Evolutionary conservation across 306 rosid species (phyloP).

Genomic region (Acacia confusa): DNA sequence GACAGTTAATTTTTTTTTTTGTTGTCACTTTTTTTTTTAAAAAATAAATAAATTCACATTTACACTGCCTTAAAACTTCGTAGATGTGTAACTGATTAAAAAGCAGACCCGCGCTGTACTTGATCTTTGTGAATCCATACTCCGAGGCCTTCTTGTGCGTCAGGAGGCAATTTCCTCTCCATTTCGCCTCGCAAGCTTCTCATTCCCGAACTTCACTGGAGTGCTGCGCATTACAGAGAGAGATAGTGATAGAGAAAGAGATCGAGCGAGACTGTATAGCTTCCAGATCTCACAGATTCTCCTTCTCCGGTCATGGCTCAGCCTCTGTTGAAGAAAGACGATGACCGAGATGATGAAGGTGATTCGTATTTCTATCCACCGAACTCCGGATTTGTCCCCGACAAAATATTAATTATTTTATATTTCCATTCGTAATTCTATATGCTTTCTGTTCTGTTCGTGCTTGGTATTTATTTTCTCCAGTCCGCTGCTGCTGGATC

Average conservation of each 20-base stretch:
- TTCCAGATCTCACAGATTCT: slow-evolving; percentile 55
- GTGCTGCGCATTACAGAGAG: not conserved
- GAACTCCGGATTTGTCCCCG: not conserved
- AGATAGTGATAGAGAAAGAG: slow-evolving; percentile 4
- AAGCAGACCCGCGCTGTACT: not conserved
- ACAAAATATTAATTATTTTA: not conserved
- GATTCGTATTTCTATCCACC: not conserved
- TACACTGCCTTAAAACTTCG: not conserved
- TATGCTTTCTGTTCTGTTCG: slow-evolving; percentile 18
- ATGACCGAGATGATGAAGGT: slow-evolving; percentile 99
- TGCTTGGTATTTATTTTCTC: slow-evolving; percentile 7
- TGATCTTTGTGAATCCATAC: not conserved
- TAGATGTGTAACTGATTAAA: not conserved
- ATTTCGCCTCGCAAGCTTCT: slow-evolving; percentile 2
- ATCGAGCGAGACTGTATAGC: slow-evolving; percentile 2
- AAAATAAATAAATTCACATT: too few relatives aligned
- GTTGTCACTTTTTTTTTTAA: too few relatives aligned
- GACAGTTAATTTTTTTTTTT: too few relatives aligned
- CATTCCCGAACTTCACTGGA: slow-evolving; percentile 21
- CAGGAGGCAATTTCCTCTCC: slow-evolving; percentile 17
- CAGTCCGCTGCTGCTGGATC: slow-evolving; percentile 25
- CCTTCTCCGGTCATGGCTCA: slow-evolving; percentile 72
- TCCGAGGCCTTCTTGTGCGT: slow-evolving; percentile 7
- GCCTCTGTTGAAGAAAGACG: slow-evolving; percentile 95
- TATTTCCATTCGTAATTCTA: slow-evolving; percentile 29